A percentile compares a stretch with the other conserved stretches of the same genome.
These are phyloP conservation scores for Wickerhamomyces xylosicus DNA, from an alignment of 805 yeast species.

Conservation along the genomic window DNA sequence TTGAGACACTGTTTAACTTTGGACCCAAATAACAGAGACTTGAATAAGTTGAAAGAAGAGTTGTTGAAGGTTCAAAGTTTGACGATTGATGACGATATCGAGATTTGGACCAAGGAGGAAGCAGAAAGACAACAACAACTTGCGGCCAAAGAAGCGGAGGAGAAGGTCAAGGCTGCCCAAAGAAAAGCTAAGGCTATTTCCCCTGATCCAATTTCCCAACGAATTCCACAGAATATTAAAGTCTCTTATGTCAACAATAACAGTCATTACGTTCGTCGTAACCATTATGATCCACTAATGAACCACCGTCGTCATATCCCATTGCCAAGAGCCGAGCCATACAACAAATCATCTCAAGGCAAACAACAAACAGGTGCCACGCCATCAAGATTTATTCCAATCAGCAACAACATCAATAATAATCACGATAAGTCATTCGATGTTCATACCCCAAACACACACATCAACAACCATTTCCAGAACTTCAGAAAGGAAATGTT, in stretches of 20 bases:
- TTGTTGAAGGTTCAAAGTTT: conserved; percentile 50
- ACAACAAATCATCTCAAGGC: background rate
- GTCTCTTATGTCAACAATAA: background rate
- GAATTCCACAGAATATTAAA: conserved; percentile 2
- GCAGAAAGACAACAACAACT: conserved; percentile 1
- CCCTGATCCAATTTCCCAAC: conserved; percentile 15
- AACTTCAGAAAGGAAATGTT: conserved; percentile 27
- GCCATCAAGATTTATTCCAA: conserved; percentile 9
- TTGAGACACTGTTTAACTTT: conserved; percentile 68
- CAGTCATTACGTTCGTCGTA: background rate
- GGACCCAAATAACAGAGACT: conserved; percentile 78
- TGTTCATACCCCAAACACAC: conserved; percentile 47
- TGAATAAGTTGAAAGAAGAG: conserved; percentile 50
- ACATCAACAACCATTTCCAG: conserved; percentile 28
- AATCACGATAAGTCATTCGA: conserved; percentile 39
- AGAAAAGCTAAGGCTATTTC: conserved; percentile 1
- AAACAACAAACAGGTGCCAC: background rate
- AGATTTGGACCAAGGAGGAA: conserved; percentile 31
- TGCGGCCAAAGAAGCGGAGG: background rate
- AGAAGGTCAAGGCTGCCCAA: background rate
- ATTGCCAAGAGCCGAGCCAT: background rate
- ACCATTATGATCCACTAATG: background rate
- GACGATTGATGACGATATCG: conserved; percentile 75
- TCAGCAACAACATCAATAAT: conserved; percentile 18
- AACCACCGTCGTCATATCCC: background rate